Base-by-base conservation (phyloP, 2,329 filamentous ascomycete species). In the Aaosphaeria pasadenensis region DNA sequence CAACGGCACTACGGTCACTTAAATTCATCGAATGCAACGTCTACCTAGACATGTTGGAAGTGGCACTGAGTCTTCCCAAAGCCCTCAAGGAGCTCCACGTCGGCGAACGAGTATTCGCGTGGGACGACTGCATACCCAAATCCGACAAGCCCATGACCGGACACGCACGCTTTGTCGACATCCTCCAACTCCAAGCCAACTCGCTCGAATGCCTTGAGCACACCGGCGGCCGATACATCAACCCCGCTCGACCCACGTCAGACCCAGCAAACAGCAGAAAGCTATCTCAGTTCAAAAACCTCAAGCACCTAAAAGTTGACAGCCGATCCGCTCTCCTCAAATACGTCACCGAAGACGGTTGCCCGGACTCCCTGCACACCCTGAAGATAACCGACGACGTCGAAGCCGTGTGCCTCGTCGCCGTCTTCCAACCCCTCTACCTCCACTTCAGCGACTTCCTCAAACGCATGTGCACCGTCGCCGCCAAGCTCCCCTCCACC, bases 21-120 rank as follows among this genome's bases (percentile, higher is more conserved):
- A 64, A 56, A 1, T 57, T 71, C n/a, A 62, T 70, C 9, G 68
- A 71, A 48, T 70, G 66, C 33, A 71, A 71, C 36, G 60, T 71
- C 45, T 54, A 57, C 9, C 51, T 69, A 3, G 35, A 49, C 1
- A 63, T 64, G 24, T 51, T 71, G 1, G 46, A 63, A 17, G 43
- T 57, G 1, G 52, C 67, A 4, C 51, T 71, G n/a, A 56, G 57
- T 7, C 47, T 68, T 7, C 68, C 68, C 1, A 63, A 59, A 35
- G 62, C 63, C 5, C 50, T 71, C 2, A 59, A 64, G 44, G 53
- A 61, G 31, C 54, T 71, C 5, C 60, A 56, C 1, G 61, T 71
- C 7, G 64, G 63, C 9, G 67, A 71, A 48, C 57, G 68, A 29
- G 35, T 65, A 4, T 56, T 66, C 40, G 51, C 55, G 1, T 70